phyloP scores from a whole-genome alignment of 495 filamentous ascomycete genomes.

The Hypoxylon lienhwacheense region DNA sequence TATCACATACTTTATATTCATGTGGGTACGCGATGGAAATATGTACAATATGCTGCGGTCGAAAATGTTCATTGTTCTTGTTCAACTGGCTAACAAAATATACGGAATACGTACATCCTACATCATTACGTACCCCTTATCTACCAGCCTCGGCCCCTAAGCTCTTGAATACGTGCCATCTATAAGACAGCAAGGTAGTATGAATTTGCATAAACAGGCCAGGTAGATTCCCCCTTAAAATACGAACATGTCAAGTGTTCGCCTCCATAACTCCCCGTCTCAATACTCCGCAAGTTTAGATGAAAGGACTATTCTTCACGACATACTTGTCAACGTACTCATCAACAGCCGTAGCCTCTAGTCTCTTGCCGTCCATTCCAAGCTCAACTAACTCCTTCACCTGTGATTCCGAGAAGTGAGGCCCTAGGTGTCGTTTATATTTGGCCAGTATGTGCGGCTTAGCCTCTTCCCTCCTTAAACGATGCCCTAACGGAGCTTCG shows the following conservation, averaged over 20 bases:
- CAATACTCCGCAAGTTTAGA: slow-evolving; percentile 36
- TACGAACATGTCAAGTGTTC: not conserved
- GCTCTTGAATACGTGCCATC: not conserved
- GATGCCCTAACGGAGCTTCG: slow-evolving; percentile 93
- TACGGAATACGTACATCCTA: no score
- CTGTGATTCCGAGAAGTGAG: slow-evolving; percentile 74
- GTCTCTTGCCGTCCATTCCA: slow-evolving; percentile 67
- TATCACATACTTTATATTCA: no score
- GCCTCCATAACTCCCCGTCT: not conserved
- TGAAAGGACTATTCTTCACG: slow-evolving; percentile 58
- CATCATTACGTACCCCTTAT: no score
- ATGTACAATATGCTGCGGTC: no score
- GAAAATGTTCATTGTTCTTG: no score
- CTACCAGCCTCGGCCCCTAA: no score
- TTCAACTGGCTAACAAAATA: no score
- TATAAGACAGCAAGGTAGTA: not conserved
- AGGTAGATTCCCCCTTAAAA: no score
- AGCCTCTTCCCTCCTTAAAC: slow-evolving; percentile 87
- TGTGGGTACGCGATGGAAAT: no score
- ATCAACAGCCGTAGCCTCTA: slow-evolving; percentile 83
- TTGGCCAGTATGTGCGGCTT: slow-evolving; percentile 95
- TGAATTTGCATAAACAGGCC: not conserved
- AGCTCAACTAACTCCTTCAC: slow-evolving; percentile 78
- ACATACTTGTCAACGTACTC: slow-evolving; percentile 93
- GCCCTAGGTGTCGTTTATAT: slow-evolving; percentile 87